phyloP scores from a whole-genome alignment of 345 rosid genomes.

The Cardamine resedifolia region DNA sequence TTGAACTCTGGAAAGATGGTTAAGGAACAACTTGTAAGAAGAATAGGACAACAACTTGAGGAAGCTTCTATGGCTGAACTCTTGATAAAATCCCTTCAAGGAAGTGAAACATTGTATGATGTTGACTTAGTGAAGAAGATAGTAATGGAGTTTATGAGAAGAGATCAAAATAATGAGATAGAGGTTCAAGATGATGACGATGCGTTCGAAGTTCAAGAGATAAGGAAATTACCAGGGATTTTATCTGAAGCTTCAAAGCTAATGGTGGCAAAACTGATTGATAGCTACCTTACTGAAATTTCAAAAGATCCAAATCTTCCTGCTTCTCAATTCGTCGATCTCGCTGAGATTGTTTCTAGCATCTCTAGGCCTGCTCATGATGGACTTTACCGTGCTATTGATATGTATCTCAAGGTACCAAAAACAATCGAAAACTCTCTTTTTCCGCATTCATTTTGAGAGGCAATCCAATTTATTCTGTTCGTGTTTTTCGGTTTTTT shows the following conservation, averaged over 20 bases:
- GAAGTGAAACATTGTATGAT: slow-evolving; percentile 53
- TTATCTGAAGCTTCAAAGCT: slow-evolving; percentile 82
- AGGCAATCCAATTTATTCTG: background rate
- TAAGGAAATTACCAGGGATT: slow-evolving; percentile 47
- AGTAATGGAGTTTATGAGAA: slow-evolving; percentile 58
- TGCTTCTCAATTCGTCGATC: slow-evolving; percentile 53
- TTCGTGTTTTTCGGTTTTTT: background rate
- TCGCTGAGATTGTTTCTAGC: slow-evolving; percentile 63
- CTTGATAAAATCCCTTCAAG: slow-evolving; percentile 56
- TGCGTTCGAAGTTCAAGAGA: slow-evolving; percentile 46
- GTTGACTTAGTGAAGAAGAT: slow-evolving; percentile 60
- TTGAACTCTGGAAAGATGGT: slow-evolving; percentile 52
- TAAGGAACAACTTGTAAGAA: slow-evolving; percentile 50
- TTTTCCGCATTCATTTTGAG: background rate
- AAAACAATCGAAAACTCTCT: background rate
- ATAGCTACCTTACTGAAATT: slow-evolving; percentile 75
- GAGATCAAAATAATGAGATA: slow-evolving; percentile 49
- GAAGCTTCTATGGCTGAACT: slow-evolving; percentile 71
- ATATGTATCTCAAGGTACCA: slow-evolving; percentile 72
- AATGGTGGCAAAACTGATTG: slow-evolving; percentile 75
- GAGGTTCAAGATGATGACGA: slow-evolving; percentile 42
- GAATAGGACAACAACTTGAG: slow-evolving; percentile 76
- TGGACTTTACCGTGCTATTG: slow-evolving; percentile 79
- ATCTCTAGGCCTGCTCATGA: slow-evolving; percentile 79
- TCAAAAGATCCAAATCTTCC: slow-evolving; percentile 71